Evolutionary conservation across 148 eudicot genomes (phyloP).

Genomic region (Camellia sinensis): DNA sequence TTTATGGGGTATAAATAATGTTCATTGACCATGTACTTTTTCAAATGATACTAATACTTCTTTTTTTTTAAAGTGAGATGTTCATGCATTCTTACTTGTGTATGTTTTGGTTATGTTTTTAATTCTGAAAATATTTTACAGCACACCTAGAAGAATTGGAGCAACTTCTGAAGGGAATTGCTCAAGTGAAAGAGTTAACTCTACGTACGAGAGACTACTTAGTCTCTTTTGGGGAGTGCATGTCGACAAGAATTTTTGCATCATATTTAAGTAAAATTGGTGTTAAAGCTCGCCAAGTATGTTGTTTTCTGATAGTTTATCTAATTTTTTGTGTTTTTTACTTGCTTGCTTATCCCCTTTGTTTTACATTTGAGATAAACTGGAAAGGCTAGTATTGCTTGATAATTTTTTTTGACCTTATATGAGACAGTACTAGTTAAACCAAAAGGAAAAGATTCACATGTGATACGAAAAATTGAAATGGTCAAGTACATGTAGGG

Average conservation of each 20-base stretch:
- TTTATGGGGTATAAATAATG: not conserved
- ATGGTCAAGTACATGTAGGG: not conserved
- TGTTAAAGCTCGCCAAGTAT: slow-evolving; percentile 88
- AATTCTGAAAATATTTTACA: slow-evolving; percentile 25
- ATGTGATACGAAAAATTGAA: not conserved
- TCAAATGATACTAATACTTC: not conserved
- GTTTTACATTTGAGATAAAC: not conserved
- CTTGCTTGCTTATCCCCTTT: too few relatives aligned
- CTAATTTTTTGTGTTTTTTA: too few relatives aligned
- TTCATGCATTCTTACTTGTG: not conserved
- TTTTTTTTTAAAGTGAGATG: too few relatives aligned
- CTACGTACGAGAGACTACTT: slow-evolving; percentile 77
- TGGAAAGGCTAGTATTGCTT: not conserved
- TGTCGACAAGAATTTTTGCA: slow-evolving; percentile 94
- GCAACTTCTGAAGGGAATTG: slow-evolving; percentile 91
- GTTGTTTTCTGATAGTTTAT: slow-evolving; percentile 19
- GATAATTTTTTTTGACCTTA: not conserved
- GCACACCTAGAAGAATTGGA: slow-evolving; percentile 80
- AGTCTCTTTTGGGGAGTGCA: slow-evolving; percentile 97
- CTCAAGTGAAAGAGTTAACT: slow-evolving; percentile 94
- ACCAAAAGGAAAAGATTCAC: not conserved
- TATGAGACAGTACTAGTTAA: not conserved
- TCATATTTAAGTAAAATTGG: slow-evolving; percentile 82
- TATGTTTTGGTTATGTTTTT: not conserved
- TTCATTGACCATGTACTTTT: not conserved